Evolutionary conservation across 768 basidiomycete species (phyloP).

Genomic region (Clitopilus passeckerianus): DNA sequence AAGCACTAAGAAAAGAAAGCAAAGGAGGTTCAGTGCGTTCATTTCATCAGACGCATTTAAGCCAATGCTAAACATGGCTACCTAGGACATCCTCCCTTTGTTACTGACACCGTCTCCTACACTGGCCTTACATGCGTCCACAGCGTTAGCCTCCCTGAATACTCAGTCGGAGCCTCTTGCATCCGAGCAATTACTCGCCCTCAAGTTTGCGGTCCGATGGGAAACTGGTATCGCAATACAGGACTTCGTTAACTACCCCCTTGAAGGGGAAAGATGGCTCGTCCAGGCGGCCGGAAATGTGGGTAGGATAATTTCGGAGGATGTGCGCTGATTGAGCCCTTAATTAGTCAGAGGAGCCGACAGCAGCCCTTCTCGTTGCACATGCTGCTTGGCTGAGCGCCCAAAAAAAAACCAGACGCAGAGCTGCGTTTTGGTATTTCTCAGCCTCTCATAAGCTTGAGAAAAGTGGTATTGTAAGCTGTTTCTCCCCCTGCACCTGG

Average conservation of each 20-base stretch:
- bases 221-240: conserved; percentile 52
- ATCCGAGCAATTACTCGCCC: conserved; percentile 61
- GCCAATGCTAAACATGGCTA: conserved; percentile 1
- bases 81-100: conserved; percentile 78
- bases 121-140: conserved; percentile 52
- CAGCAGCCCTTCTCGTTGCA: conserved; percentile 72
- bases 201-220: conserved; percentile 74
- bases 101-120: conserved; percentile 64
- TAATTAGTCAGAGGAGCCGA: conserved; percentile 57
- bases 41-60: background rate
- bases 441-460: conserved; percentile 73
- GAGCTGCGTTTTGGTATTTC: conserved; percentile 77
- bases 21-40: conserved; percentile 79
- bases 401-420: conserved; percentile 49
- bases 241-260: conserved; percentile 51
- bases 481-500: background rate
- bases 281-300: conserved; percentile 84
- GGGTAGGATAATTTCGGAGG: conserved; percentile 23
- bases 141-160: conserved; percentile 50
- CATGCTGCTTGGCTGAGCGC: conserved; percentile 73
- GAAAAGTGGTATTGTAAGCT: conserved; percentile 77
- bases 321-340: too few relatives aligned
- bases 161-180: conserved; percentile 48
- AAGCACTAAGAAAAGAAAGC: conserved; percentile 78
- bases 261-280: conserved; percentile 83